Conservation (phyloP, 75 land plant genomes). For the Chamaecyparis obtusa region DNA sequence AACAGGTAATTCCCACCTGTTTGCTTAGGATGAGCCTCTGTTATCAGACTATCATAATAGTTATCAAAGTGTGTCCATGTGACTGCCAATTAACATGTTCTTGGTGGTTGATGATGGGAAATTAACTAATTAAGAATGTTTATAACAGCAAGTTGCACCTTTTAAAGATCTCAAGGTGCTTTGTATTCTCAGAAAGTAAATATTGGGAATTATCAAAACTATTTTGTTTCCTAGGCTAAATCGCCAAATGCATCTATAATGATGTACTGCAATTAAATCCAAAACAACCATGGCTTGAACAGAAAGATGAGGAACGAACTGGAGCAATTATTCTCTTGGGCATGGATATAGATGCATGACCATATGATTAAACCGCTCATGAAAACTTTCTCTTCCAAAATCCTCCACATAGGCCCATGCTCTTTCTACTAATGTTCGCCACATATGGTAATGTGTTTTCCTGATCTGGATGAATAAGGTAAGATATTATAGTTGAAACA, state of each 20-base stretch:
- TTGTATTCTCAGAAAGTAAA: neutral
- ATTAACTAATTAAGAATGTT: neutral
- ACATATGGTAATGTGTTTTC: neutral
- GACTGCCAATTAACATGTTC: neutral
- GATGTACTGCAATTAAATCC: neutral
- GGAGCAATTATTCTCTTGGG: neutral
- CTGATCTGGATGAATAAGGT: neutral
- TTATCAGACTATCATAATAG: neutral
- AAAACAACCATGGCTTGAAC: neutral
- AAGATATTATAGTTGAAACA: neutral
- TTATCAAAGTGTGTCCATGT: neutral
- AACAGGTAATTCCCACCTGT: neutral
- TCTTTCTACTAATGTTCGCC: neutral
- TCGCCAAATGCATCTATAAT: neutral
- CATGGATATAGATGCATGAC: neutral
- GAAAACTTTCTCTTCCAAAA: neutral
- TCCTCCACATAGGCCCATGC: neutral
- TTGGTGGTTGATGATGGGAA: neutral
- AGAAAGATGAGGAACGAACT: neutral
- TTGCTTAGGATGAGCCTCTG: neutral
- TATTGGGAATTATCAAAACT: neutral
- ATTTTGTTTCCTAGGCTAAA: neutral
- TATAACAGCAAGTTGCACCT: neutral
- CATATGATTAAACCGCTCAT: neutral
- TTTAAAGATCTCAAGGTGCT: neutral